Evolutionary conservation across 1,284 basidiomycete genomes (phyloP), one percentile per base, ranked within the genome.

Genomic region (Fistulina hepatica): DNA sequence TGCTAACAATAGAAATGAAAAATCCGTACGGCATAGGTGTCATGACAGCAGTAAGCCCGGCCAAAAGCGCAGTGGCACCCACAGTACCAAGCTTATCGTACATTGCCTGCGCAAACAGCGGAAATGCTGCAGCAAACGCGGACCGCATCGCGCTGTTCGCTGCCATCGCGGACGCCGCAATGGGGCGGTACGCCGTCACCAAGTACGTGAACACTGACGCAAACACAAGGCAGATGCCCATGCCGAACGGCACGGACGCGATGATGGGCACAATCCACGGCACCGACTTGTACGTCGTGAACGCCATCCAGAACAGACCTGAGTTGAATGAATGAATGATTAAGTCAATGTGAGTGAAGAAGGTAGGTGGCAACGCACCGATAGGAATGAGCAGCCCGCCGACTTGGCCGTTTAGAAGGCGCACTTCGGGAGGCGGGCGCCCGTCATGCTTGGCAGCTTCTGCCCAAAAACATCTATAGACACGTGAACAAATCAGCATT

Each of bases 101-200:
- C 74, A 80, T 76, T 9, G 68, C 59, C 0, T 56, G 56, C 1
- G 76, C 72, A 44, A 80, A 81, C n/a, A 85, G 58, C 2, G 82
- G 82, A 52, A 86, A 86, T 0, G 64, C 76, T 0, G 76, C 77
- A 0, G 81, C 82, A 45, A 88, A 84, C 0, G 65, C 54, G 2
- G 68, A 73, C 2, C 84, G 64, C 49, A 82, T 52, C 9, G 76
- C 76, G 24, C 69, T 76, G 52, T 89, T 89, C 21, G 73, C 64
- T 1, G 82, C 80, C 71, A 89, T 76, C 0, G 81, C 81, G 8
- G 71, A 76, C 2, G 84, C 83, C 0, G 84, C 81, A 28, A 85
- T 77, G 0, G 82, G 82, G 9, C 81, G 71, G 53, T 84, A 88
- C 0, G 81, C 77, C 16, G 70, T 74, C 17, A 75, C 76, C 34